Evolutionary conservation across 2,329 filamentous ascomycete species (phyloP), one percentile per base, ranked within the genome.

Genomic region (Sclerotinia borealis): DNA sequence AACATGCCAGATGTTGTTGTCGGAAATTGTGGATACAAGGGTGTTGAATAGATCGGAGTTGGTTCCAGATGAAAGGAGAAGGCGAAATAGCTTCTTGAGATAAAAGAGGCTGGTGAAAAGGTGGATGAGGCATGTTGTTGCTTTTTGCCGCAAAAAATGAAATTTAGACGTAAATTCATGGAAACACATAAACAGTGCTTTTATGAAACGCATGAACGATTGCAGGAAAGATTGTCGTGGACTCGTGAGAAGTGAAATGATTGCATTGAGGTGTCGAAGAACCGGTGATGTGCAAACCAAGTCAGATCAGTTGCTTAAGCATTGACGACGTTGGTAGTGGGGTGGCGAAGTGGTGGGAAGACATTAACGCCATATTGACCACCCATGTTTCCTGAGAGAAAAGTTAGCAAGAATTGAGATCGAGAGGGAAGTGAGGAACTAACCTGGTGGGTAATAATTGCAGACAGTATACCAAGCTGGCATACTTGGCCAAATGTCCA

Each of bases 381-480:
- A 3, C 60, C 60, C 43, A 63, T 41, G 25, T 63, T 63, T 48
- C 60, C 60, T 63, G 41, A 50, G 31, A 8, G 11, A 56, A 34
- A 4, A 2, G 11, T 62, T 47, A 62, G 50, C 11, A n/a, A 45
- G 5, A 36, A 62, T 25, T 25, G 11, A 36, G 1, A 43, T 9
- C 25, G 3, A 48, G 15, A n/a, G 9, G 1, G 19, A 45, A n/a
- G 31, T 45, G 27, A 36, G 13, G n/a, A 58, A 48, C 60, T 29
- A 37, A 63, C 60, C 60, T 58, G 43, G 43, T 7, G 60, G 60
- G 29, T 39, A 76, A 81, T 96, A 96, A 83, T 96, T 93, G 87
- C 92, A 96, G 71, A 96, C 91, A 36, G 90, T 93, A 80, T 85
- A 92, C 78, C 84, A 87, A 29, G 86, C 77, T 7, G 50, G 51